Percentiles rank a stretch among this genome's conserved stretches.
Conservation (phyloP, 805 yeast genomes). For the Naumovozyma dairenensis region DNA sequence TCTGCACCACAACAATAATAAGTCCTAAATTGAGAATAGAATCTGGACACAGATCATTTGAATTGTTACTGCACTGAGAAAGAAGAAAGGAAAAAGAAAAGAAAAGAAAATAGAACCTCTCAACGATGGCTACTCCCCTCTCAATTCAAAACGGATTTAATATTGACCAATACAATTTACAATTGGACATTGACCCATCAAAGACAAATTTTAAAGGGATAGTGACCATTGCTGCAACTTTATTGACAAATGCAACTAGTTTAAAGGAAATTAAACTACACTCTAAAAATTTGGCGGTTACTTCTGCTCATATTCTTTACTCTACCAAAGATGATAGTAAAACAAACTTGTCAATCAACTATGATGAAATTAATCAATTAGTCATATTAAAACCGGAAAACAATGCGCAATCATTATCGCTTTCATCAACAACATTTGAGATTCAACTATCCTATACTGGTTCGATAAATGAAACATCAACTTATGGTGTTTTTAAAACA, state of each 20-base stretch:
- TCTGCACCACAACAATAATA: no score
- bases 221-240: conserved; percentile 6
- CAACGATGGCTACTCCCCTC: no score
- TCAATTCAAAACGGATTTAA: no score
- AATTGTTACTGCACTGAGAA: no score
- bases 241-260: not conserved
- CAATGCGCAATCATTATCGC: conserved; percentile 1
- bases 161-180: conserved; percentile 32
- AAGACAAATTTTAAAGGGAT: conserved; percentile 41
- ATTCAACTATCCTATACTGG: conserved; percentile 36
- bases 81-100: no score
- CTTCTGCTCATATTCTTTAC: conserved; percentile 35
- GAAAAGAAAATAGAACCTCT: no score
- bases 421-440: conserved; percentile 1
- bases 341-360: conserved; percentile 19
- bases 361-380: conserved; percentile 10
- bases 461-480: conserved; percentile 42
- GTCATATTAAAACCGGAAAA: conserved; percentile 4
- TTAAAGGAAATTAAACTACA: conserved; percentile 12
- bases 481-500: conserved; percentile 61
- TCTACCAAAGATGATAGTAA: conserved; percentile 27
- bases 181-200: conserved; percentile 32
- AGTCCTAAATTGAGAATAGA: no score
- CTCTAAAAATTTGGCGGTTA: conserved; percentile 26
- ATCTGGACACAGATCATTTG: no score